These are phyloP conservation scores for Amauroascus niger DNA, from an alignment of 2,329 filamentous ascomycete genomes.

Conservation along the genomic window DNA sequence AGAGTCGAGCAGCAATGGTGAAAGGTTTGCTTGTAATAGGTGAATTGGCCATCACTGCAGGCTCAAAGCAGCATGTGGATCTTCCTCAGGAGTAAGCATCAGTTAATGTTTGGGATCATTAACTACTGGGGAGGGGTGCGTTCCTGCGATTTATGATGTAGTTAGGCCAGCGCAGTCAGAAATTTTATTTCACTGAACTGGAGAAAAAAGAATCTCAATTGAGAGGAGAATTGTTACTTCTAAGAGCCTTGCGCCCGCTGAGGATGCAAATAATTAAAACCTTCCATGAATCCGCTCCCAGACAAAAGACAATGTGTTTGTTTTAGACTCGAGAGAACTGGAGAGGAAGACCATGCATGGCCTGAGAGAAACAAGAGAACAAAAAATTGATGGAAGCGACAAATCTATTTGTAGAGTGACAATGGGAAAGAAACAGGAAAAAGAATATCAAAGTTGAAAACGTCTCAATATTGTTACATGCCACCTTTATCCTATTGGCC, in stretches of 20 bases:
- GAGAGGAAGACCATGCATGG: background rate
- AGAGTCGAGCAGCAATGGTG: no score
- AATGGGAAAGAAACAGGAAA: background rate
- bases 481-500: slow-evolving; percentile 8
- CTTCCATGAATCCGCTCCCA: background rate
- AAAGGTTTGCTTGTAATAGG: no score
- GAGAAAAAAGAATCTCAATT: background rate
- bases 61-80: no score
- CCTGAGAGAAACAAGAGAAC: background rate
- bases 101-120: no score
- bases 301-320: background rate
- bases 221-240: slow-evolving; percentile 7
- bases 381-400: background rate
- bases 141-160: no score
- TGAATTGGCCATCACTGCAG: no score
- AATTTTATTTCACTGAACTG: no score
- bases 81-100: no score
- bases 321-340: background rate
- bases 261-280: background rate
- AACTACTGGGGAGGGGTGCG: no score
- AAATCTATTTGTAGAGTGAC: slow-evolving; percentile 6
- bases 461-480: slow-evolving; percentile 9
- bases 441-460: background rate
- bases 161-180: no score
- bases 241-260: background rate